Percentiles rank a stretch among this genome's conserved stretches.
Conservation (phyloP, 768 basidiomycete genomes). For the Pleurotus sapidus region DNA sequence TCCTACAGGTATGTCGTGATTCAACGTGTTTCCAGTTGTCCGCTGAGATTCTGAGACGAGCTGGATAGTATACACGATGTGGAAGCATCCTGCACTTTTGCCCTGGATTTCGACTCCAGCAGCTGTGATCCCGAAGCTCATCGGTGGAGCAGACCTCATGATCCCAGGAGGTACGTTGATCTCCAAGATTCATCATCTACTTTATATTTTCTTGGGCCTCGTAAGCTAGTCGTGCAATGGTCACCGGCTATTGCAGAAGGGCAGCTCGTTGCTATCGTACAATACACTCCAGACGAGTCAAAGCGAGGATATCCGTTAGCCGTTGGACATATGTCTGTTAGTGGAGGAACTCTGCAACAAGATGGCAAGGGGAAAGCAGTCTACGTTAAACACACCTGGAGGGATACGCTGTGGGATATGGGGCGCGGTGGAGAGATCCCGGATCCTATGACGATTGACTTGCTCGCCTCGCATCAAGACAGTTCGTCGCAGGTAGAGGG, state of each 20-base stretch:
- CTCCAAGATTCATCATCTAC: background rate
- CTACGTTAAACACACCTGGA: constrained; percentile 69
- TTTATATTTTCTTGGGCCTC: constrained; percentile 18
- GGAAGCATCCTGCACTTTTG: constrained; percentile 69
- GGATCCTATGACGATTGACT: constrained; percentile 18
- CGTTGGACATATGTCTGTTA: constrained; percentile 68
- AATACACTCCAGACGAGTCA: constrained; percentile 34
- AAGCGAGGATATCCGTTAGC: constrained; percentile 61
- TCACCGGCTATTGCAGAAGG: constrained; percentile 37
- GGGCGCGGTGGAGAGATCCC: constrained; percentile 64
- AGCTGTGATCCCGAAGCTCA: constrained; percentile 66
- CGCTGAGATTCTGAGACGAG: too few relatives aligned
- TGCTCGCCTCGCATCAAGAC: too few relatives aligned
- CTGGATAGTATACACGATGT: constrained; percentile 62
- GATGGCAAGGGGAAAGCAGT: constrained; percentile 76
- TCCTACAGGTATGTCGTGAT: constrained; percentile 41
- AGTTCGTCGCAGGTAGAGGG: too few relatives aligned
- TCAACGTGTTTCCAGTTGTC: too few relatives aligned
- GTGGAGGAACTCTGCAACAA: constrained; percentile 41
- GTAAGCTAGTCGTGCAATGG: constrained; percentile 54
- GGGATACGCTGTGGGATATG: constrained; percentile 72
- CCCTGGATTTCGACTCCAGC: constrained; percentile 71
- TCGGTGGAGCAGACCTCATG: constrained; percentile 87
- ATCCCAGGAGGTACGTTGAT: constrained; percentile 70
- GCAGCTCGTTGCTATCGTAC: constrained; percentile 63